Conservation (phyloP, 371 early-diverging fungal species). For the Nosema muscidifuracis region DNA sequence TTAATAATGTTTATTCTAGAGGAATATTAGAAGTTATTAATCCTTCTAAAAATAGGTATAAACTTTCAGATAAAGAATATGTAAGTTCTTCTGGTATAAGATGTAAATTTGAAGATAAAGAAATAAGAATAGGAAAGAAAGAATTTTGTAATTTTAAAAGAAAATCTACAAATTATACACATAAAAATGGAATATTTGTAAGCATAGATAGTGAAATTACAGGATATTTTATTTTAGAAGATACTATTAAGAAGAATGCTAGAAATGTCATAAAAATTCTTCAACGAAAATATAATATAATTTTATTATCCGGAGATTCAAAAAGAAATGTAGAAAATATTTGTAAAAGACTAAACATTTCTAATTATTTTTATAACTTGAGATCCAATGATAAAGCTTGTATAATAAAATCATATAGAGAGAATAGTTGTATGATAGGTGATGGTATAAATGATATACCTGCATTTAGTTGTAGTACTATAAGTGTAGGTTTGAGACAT, state of each 20-base stretch:
- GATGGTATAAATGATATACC: conserved; percentile 19
- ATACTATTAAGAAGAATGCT: not conserved
- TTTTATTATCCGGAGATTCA: not conserved
- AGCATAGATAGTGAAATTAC: not conserved
- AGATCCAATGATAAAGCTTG: not conserved
- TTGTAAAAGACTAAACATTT: not conserved
- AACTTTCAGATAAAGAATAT: not conserved
- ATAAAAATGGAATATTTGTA: not conserved
- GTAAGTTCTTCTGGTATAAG: not conserved
- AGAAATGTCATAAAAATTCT: not conserved
- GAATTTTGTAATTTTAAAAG: not conserved
- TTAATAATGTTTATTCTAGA: not conserved
- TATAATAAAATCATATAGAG: not conserved
- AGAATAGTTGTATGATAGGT: conserved; percentile 1
- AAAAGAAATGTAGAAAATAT: conserved; percentile 10
- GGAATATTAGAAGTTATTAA: not conserved
- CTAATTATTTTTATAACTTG: not conserved
- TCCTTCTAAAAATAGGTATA: not conserved
- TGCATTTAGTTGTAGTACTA: not conserved
- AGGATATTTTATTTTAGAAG: not conserved
- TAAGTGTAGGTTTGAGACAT: not conserved
- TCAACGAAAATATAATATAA: not conserved
- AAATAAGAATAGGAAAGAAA: conserved; percentile 1
- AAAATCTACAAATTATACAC: not conserved
- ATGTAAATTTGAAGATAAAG: not conserved